phyloP scores from a whole-genome alignment of 768 basidiomycete species.

The Infundibulicybe gibba region DNA sequence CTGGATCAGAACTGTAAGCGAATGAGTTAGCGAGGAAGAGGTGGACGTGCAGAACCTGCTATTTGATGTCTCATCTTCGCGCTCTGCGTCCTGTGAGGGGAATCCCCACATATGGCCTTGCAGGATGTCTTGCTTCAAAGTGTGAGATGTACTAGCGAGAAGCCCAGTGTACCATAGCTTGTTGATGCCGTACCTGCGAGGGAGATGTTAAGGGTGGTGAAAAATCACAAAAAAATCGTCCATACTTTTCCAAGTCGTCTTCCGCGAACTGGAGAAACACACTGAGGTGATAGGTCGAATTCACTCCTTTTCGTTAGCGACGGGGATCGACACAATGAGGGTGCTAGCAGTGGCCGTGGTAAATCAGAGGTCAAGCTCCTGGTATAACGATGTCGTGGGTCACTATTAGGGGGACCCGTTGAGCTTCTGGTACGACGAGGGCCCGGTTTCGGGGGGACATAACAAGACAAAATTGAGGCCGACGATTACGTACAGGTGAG shows the following conservation, averaged over 20 bases:
- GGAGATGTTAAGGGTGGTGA: not conserved
- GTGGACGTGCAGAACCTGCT: not conserved
- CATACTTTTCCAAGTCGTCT: conserved; percentile 29
- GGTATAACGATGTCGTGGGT: conserved; percentile 40
- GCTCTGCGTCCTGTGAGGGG: conserved; percentile 2
- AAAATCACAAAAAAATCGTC: conserved; percentile 6
- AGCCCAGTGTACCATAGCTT: conserved; percentile 51
- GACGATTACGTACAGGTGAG: too few species aligned
- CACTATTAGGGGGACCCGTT: conserved; percentile 1
- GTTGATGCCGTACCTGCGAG: conserved; percentile 41
- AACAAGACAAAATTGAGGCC: too few species aligned
- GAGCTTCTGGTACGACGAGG: conserved; percentile 19
- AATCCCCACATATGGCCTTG: conserved; percentile 49
- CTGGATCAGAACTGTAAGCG: conserved; percentile 11
- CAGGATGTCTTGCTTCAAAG: conserved; percentile 53
- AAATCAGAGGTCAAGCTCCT: conserved; percentile 31
- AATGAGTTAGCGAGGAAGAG: conserved; percentile 12
- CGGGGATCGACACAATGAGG: conserved; percentile 18
- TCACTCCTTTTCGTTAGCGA: not conserved
- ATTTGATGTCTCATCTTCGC: conserved; percentile 8
- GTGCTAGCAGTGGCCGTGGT: conserved; percentile 49
- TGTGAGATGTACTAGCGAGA: conserved; percentile 49
- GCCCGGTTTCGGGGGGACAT: conserved; percentile 33
- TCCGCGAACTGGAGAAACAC: conserved; percentile 58
- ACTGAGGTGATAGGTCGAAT: conserved; percentile 7